phyloP scores from a whole-genome alignment of 306 rosid genomes.

The Glycine latifolia region DNA sequence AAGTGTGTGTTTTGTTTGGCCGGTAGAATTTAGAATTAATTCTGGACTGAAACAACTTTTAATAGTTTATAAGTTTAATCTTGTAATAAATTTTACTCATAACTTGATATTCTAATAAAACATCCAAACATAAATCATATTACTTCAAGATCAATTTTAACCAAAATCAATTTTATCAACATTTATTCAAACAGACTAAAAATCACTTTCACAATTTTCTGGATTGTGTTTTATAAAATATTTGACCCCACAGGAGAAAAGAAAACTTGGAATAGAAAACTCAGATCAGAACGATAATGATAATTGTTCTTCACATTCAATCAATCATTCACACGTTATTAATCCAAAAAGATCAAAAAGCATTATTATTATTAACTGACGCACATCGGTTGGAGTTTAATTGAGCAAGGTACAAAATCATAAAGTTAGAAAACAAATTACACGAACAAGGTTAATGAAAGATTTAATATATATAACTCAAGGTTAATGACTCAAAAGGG shows the following conservation, averaged over 20 bases:
- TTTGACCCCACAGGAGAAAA: conserved; percentile 45
- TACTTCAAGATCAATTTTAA: no score
- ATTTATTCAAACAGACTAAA: not conserved
- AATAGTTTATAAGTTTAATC: no score
- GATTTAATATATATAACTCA: not conserved
- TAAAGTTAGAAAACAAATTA: conserved; percentile 22
- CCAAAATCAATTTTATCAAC: no score
- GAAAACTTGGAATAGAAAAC: not conserved
- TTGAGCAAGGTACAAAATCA: conserved; percentile 25
- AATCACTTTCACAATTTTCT: not conserved
- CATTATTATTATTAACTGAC: conserved; percentile 4
- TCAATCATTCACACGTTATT: conserved; percentile 43
- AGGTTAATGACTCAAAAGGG: not conserved
- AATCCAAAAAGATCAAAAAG: conserved; percentile 32
- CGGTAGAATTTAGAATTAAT: no score
- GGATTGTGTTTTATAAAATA: not conserved
- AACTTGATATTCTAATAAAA: no score
- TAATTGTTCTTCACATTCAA: conserved; percentile 40
- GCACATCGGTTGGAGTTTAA: not conserved
- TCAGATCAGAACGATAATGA: not conserved
- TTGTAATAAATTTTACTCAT: no score
- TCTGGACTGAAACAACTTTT: no score
- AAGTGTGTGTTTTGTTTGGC: no score
- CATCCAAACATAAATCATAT: no score
- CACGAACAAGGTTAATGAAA: conserved; percentile 31